Evolutionary conservation across 148 eudicot genomes (phyloP), one percentile per base, ranked within the genome.

Genomic region (Rhododendron kiyosumense): DNA sequence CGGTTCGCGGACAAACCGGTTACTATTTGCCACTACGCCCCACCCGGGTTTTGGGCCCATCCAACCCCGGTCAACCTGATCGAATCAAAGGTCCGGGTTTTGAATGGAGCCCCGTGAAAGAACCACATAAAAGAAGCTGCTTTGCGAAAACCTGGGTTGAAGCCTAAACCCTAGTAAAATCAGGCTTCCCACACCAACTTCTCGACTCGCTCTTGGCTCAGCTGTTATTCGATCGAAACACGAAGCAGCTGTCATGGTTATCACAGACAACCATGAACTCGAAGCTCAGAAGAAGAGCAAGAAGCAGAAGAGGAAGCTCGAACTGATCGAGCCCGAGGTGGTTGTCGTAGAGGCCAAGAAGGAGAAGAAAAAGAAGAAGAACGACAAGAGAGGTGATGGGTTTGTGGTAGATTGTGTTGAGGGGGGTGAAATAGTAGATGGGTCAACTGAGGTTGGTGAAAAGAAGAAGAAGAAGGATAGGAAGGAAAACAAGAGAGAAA

Each of bases 271-370:
- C 82, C 36, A 41, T 32, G 88, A 87, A 7, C 49, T 61, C 24
- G 81, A 87, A 88, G 81, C 85, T 54, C 89, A 87, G 82, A 91
- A 82, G 88, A 92, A 79, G 85, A 85, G 89, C 89, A 86, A 85
- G 81, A 77, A 87, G 84, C 92, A 88, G 1, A 90, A 93, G 89
- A 88, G 93, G 85, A 92, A 88, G 87, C 89, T 81, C 30, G 90
- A 92, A 90, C 91, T 78, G 52, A 32, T 82, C 67, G 87, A 91
- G 80, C 78, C 84, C 7, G 90, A 83, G 83, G 90, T 81, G 83
- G 78, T 86, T 32, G 88, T 34, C 61, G 73, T 74, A 59, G 88
- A 89, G n/a, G 48, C 88, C 59, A 90, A 90, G 85, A 93, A 88
- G 71, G 90, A 90, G 36, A 86, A 86, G 79, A 87, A 89, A 54